A percentile compares a stretch with the other conserved stretches of the same genome.
These are phyloP conservation scores for Carex scoparia DNA, from an alignment of 176 grass and related monocot genomes.

Conservation along the genomic window DNA sequence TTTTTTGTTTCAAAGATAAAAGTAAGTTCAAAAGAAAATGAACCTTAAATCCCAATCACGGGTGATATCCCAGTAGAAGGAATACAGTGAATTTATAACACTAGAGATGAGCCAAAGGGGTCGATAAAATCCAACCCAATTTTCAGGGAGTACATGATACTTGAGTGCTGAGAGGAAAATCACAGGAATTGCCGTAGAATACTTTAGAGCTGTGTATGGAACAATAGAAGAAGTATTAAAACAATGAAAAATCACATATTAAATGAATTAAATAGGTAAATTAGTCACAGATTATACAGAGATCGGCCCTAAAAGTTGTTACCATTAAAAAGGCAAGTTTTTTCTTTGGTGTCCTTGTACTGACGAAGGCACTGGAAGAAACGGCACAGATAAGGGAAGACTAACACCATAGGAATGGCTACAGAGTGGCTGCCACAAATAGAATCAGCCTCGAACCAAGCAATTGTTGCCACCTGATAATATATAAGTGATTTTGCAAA, in stretches of 20 bases:
- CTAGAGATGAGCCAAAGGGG: constrained; percentile 90
- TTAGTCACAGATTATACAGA: neutral
- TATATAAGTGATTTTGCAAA: neutral
- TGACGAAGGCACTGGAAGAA: constrained; percentile 97
- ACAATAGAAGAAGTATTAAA: neutral
- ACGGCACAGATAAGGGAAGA: constrained; percentile 86
- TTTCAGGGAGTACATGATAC: constrained; percentile 75
- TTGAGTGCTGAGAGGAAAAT: constrained; percentile 95
- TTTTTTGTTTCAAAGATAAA: neutral
- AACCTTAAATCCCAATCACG: constrained; percentile 99
- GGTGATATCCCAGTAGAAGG: constrained; percentile 96
- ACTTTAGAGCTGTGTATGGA: constrained; percentile 73
- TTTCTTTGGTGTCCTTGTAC: constrained; percentile 95
- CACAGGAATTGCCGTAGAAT: constrained; percentile 83
- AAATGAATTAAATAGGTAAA: constrained; percentile 1
- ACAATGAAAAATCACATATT: constrained; percentile 20
- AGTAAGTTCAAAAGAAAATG: neutral
- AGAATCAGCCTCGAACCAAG: constrained; percentile 99
- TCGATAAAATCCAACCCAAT: constrained; percentile 71
- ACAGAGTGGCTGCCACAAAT: constrained; percentile 94
- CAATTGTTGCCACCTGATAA: constrained; percentile 84
- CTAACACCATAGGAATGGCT: constrained; percentile 87
- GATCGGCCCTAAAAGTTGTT: constrained; percentile 23
- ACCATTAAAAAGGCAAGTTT: constrained; percentile 88
- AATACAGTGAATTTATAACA: constrained; percentile 86